Conservation (phyloP, 345 rosid species). For the Eucalyptus tenuipes region DNA sequence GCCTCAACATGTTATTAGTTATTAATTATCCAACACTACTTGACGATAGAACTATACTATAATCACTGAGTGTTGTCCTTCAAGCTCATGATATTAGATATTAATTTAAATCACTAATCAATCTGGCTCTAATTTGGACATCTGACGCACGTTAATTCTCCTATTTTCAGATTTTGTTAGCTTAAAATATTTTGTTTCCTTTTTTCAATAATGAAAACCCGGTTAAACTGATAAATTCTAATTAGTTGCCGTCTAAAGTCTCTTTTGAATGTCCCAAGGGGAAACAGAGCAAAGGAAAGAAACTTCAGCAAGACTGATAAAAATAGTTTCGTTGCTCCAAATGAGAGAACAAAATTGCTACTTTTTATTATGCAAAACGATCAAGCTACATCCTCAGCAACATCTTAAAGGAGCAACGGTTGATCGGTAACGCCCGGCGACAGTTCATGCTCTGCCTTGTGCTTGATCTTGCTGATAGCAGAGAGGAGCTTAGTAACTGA, state of each 20-base stretch:
- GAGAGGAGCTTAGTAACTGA: constrained; percentile 45
- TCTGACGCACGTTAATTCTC: background rate
- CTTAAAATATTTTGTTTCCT: background rate
- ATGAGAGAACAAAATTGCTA: background rate
- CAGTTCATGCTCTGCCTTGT: background rate
- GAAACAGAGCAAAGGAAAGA: background rate
- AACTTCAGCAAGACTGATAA: background rate
- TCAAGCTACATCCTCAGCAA: background rate
- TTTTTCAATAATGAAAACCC: background rate
- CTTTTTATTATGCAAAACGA: background rate
- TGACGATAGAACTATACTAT: too few species aligned
- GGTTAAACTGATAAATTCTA: background rate
- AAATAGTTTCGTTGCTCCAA: background rate
- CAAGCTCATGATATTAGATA: background rate
- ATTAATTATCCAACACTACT: background rate
- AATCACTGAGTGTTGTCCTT: background rate
- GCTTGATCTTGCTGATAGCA: constrained; percentile 21
- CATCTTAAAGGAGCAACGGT: background rate
- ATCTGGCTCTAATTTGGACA: background rate
- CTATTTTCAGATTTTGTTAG: background rate
- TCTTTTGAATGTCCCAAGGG: background rate
- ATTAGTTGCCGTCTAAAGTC: background rate
- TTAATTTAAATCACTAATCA: background rate
- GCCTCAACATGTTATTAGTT: background rate
- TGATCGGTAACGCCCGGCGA: background rate